These are phyloP conservation scores for Vaccinium corymbosum DNA, from an alignment of 148 eudicot genomes.

Conservation along the genomic window DNA sequence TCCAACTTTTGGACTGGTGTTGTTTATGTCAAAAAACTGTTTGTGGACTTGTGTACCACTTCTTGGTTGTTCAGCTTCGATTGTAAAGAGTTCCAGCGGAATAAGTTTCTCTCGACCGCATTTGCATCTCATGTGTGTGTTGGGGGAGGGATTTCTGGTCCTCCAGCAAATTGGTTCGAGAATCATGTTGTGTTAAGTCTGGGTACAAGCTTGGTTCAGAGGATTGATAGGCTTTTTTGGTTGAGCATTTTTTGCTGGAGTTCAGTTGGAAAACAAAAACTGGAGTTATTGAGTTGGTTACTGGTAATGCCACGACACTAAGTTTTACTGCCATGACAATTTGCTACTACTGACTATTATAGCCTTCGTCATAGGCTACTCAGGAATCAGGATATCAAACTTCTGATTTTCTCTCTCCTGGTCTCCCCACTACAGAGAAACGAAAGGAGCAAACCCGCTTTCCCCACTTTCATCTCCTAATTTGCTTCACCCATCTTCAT, in stretches of 20 bases:
- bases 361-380: no score
- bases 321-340: no score
- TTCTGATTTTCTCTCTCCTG: no score
- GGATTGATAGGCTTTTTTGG: neutral
- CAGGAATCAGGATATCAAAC: no score
- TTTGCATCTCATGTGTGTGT: neutral
- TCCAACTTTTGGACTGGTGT: no score
- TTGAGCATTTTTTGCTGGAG: neutral
- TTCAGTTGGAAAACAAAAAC: neutral
- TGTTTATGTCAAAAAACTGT: neutral
- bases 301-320: no score
- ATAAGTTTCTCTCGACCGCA: neutral
- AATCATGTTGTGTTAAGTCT: neutral
- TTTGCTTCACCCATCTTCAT: no score
- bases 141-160: neutral
- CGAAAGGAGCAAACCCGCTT: no score
- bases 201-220: neutral
- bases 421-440: no score
- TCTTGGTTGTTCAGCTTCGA: neutral
- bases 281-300: neutral
- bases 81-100: neutral
- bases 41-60: neutral
- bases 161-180: neutral
- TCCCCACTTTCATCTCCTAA: no score
- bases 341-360: no score